phyloP scores from a whole-genome alignment of 768 basidiomycete genomes.

The Psilocybe tampanensis region DNA sequence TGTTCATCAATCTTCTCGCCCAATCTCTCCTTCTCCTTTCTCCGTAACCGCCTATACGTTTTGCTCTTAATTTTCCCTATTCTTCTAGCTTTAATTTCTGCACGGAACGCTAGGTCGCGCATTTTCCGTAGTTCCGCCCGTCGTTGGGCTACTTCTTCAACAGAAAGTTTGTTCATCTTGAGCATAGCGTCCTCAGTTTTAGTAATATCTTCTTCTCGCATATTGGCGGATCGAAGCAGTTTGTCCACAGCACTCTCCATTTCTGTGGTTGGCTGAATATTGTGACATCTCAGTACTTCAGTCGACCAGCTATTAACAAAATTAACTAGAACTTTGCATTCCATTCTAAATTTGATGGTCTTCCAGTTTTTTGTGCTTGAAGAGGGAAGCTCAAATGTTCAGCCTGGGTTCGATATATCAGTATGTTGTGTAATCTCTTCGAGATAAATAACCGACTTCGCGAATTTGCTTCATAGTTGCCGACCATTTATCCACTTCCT shows the following conservation, averaged over 20 bases:
- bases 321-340: slow-evolving; percentile 83
- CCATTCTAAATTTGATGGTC: slow-evolving; percentile 73
- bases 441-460: slow-evolving; percentile 52
- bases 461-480: slow-evolving; percentile 90
- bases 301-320: background rate
- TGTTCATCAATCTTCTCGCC: slow-evolving; percentile 53
- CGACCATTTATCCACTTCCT: slow-evolving; percentile 93
- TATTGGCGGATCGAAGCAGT: slow-evolving; percentile 78
- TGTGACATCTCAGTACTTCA: background rate
- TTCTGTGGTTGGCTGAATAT: slow-evolving; percentile 71
- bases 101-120: slow-evolving; percentile 93
- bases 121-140: slow-evolving; percentile 82
- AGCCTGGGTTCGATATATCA: slow-evolving; percentile 46
- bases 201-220: slow-evolving; percentile 80
- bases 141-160: slow-evolving; percentile 85
- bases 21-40: slow-evolving; percentile 74
- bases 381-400: slow-evolving; percentile 88
- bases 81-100: slow-evolving; percentile 87
- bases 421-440: slow-evolving; percentile 5
- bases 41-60: slow-evolving; percentile 82
- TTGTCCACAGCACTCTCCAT: slow-evolving; percentile 84
- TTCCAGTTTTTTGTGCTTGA: slow-evolving; percentile 58
- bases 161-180: slow-evolving; percentile 76
- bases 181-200: slow-evolving; percentile 75
- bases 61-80: slow-evolving; percentile 96